Conservation (phyloP, 2,329 filamentous ascomycete species). For the Microthyrium microscopicum region DNA sequence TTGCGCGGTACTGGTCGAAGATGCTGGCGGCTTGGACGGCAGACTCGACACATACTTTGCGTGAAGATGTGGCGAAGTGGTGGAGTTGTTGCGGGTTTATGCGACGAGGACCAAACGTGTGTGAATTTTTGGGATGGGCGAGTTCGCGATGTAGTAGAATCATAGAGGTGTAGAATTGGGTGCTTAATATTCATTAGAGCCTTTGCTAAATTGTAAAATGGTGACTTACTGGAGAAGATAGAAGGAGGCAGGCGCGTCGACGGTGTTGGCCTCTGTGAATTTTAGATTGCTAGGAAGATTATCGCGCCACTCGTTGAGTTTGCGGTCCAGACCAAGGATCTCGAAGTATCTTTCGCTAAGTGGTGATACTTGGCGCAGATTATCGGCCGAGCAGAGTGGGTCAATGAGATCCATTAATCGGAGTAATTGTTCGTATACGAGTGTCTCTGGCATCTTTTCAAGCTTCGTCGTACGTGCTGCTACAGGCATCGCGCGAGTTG, state of each 20-base stretch:
- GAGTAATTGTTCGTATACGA: constrained; percentile 1
- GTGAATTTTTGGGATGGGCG: too few species aligned
- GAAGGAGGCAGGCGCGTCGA: neutral
- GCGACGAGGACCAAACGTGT: constrained; percentile 22
- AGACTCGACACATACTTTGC: constrained; percentile 10
- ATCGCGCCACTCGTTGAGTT: neutral
- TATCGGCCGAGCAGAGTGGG: neutral
- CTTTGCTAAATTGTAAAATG: too few species aligned
- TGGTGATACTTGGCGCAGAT: neutral
- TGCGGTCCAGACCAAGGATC: neutral
- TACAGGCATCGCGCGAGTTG: too few species aligned
- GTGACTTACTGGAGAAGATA: constrained; percentile 1
- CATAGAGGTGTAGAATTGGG: constrained; percentile 35
- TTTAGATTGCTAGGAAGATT: neutral
- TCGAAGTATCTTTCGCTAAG: neutral
- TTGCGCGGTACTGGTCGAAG: constrained; percentile 7
- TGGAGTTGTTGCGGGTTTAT: neutral
- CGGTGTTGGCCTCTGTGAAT: constrained; percentile 1
- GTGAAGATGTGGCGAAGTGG: constrained; percentile 9
- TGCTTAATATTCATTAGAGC: too few species aligned
- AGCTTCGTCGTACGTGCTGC: neutral
- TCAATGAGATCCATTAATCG: constrained; percentile 2
- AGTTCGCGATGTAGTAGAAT: constrained; percentile 37
- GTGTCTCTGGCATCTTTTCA: neutral
- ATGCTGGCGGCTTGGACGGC: constrained; percentile 10